phyloP scores from a whole-genome alignment of 306 rosid species.

The Ochetophila trinervis region DNA sequence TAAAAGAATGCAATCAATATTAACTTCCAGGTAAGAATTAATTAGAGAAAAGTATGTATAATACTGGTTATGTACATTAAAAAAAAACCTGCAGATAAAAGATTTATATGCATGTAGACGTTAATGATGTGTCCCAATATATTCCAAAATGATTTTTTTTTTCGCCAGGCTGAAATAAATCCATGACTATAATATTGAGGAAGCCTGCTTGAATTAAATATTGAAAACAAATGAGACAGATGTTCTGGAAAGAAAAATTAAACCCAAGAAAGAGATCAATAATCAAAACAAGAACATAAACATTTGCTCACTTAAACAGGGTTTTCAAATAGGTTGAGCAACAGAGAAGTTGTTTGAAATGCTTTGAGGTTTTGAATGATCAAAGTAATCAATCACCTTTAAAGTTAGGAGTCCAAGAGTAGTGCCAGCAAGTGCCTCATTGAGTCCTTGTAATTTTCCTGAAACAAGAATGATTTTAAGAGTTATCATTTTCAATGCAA shows the following conservation, averaged over 20 bases:
- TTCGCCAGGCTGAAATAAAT: background rate
- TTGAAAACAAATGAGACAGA: background rate
- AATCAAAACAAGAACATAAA: background rate
- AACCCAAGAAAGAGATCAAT: slow-evolving; percentile 2
- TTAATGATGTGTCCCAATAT: background rate
- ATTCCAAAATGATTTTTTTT: background rate
- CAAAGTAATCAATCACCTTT: slow-evolving; percentile 45
- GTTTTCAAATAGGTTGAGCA: background rate
- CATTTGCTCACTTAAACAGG: background rate
- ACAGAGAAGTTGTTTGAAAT: background rate
- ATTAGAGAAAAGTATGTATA: background rate
- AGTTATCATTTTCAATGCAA: background rate
- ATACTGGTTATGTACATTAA: too few relatives aligned
- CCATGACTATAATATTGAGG: background rate
- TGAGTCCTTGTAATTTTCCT: slow-evolving; percentile 67
- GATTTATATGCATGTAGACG: background rate
- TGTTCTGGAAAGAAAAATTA: background rate
- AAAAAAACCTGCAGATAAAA: too few relatives aligned
- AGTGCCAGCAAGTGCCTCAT: slow-evolving; percentile 56
- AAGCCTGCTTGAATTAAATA: background rate
- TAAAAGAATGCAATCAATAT: slow-evolving; percentile 1
- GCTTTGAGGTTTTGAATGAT: background rate
- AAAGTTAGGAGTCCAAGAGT: slow-evolving; percentile 81
- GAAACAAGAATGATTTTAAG: background rate
- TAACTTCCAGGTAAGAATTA: background rate